Conservation (phyloP, 768 basidiomycete species). For the Leucocoprinus sp. region DNA sequence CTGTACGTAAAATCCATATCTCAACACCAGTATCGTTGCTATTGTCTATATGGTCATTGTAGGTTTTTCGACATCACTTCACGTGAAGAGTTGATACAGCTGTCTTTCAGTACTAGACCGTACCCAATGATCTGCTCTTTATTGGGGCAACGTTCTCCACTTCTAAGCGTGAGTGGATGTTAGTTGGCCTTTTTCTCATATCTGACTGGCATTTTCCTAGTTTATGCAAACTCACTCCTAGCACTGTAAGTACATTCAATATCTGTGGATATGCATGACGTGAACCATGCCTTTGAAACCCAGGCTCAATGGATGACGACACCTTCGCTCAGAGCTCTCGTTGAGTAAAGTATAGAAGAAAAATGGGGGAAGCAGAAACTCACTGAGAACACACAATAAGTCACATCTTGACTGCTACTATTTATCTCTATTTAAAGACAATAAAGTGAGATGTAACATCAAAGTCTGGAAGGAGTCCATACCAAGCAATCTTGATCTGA, state of each 20-base stretch:
- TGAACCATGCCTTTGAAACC: not conserved
- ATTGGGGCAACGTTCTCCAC: constrained; percentile 9
- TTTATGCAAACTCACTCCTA: constrained; percentile 9
- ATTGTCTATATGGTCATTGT: constrained; percentile 8
- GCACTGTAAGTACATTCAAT: constrained; percentile 5
- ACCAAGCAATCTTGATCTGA: constrained; percentile 94
- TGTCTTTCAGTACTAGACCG: not conserved
- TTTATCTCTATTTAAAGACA: too few species aligned
- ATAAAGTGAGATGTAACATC: constrained; percentile 6
- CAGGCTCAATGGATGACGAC: constrained; percentile 8
- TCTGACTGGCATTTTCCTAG: not conserved
- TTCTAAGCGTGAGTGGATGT: constrained; percentile 5
- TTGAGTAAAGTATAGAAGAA: too few species aligned
- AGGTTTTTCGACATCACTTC: not conserved
- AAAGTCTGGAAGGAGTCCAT: constrained; percentile 15
- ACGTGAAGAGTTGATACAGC: too few species aligned
- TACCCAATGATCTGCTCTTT: constrained; percentile 6
- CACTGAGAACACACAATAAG: too few species aligned
- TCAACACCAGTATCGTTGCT: not conserved
- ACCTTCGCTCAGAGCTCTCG: constrained; percentile 6
- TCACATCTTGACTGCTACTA: too few species aligned
- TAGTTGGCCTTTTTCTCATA: not conserved
- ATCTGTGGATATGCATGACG: not conserved
- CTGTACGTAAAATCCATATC: not conserved
- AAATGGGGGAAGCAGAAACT: too few species aligned